Base-by-base conservation (phyloP, 345 rosid genomes). In the Citrus medica region DNA sequence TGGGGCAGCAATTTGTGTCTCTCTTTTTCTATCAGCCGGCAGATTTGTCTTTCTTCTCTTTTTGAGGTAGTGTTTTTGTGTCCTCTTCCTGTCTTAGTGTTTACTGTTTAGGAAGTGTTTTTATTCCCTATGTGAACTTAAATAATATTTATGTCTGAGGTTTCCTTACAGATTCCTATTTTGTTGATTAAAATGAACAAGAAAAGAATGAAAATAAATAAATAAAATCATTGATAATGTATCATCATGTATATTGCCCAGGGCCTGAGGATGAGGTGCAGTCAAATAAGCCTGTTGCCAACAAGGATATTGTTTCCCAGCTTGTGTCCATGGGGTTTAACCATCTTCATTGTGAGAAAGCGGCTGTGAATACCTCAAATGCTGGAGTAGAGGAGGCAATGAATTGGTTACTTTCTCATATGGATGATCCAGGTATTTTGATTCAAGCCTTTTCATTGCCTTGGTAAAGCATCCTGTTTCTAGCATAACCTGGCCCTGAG, bases 391-490 rank as follows among this genome's bases (percentile, higher is more conserved):
- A 96, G 84, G 98, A 93, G 85, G 98, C 99, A 53, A 96, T 92
- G 99, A 96, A 92, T 82, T 96, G 99, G 99, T 79, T 96, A 73
- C 91, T 96, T 76, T 83, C 90, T 67, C 98, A 96, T 88, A 88
- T 92, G 98, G 97, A 90, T 83, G 98, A 96, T 85, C 86, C 98
- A 83, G 99, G 99, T 96, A 87, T 74, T 53, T 79, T 6, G 71
- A 56, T 58, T 27, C 46, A 13, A 42, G 7, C 64, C 16, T 55
- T 67, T 67, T 22, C 19, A 30, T 62, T 16, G 32, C 30, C 62
- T 61, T 60, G 55, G 51, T 6, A 58, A 72, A 55, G 17, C 9
- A 7, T 63, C 32, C 37, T 4, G 53, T 24, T 73, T 9, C n/a
- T 16, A 35, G 65, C 22, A 24, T 1, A 30, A 30, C 63, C 75